Conservation (phyloP, 768 basidiomycete species). For the Pulveroboletus sp. region DNA sequence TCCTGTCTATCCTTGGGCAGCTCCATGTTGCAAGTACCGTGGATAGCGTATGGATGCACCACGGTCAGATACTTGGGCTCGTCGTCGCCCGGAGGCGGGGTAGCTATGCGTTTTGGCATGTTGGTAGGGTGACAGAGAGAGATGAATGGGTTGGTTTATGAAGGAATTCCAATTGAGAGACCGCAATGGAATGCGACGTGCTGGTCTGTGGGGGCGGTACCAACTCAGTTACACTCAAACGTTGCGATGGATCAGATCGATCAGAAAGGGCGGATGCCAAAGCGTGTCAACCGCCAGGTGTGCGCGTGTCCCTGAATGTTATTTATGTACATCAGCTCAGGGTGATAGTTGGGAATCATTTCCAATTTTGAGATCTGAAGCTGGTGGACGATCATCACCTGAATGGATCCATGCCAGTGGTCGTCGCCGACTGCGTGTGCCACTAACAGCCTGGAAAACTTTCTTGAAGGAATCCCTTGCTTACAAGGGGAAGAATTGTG, state of each 20-base stretch:
- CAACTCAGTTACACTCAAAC: background rate
- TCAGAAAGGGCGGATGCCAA: background rate
- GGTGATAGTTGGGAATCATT: too few relatives aligned
- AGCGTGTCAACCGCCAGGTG: background rate
- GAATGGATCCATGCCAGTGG: too few relatives aligned
- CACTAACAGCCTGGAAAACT: too few relatives aligned
- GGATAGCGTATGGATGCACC: conserved; percentile 40
- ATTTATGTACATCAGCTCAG: background rate
- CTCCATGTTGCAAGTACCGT: conserved; percentile 39
- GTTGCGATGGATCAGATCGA: background rate
- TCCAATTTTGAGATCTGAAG: too few relatives aligned
- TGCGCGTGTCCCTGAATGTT: background rate
- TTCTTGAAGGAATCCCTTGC: too few relatives aligned
- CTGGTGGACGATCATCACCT: too few relatives aligned
- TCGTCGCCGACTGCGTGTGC: too few relatives aligned
- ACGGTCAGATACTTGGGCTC: conserved; percentile 45
- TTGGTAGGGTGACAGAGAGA: conserved; percentile 4
- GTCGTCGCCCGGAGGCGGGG: conserved; percentile 42
- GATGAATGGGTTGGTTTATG: too few relatives aligned
- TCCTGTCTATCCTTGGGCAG: conserved; percentile 34
- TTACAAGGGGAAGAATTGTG: too few relatives aligned
- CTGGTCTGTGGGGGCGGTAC: background rate
- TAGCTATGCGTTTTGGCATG: conserved; percentile 41
- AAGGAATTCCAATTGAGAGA: background rate
- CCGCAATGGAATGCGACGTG: conserved; percentile 1